Evolutionary conservation across 2,329 filamentous ascomycete genomes (phyloP).

Genomic region (Coniochaeta prunicola): DNA sequence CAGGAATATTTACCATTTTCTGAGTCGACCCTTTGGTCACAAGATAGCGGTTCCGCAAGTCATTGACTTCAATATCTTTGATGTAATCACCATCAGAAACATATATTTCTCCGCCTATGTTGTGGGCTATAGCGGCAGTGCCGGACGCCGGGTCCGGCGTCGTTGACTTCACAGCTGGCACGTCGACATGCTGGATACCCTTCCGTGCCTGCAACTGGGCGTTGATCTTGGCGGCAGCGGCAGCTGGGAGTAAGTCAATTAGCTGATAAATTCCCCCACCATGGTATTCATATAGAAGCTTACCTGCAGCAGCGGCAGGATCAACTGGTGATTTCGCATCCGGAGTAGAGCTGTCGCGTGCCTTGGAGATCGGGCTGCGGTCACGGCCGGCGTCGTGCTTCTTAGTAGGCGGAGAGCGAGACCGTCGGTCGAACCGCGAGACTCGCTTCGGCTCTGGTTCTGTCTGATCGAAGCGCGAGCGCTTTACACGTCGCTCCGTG

Average conservation of each 20-base stretch:
- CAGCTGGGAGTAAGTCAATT: slow-evolving; percentile 46
- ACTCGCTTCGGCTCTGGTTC: slow-evolving; percentile 69
- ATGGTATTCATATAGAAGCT: slow-evolving; percentile 13
- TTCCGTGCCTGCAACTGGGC: slow-evolving; percentile 79
- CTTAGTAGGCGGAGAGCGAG: slow-evolving; percentile 68
- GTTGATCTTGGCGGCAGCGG: slow-evolving; percentile 83
- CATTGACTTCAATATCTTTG: slow-evolving; percentile 98
- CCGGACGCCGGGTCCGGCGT: slow-evolving; percentile 32
- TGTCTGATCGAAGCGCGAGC: slow-evolving; percentile 90
- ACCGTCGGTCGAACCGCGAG: slow-evolving; percentile 87
- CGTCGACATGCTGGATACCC: slow-evolving; percentile 83
- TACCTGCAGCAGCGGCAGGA: slow-evolving; percentile 73
- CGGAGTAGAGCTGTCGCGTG: slow-evolving; percentile 27
- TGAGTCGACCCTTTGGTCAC: slow-evolving; percentile 95
- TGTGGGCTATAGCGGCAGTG: slow-evolving; percentile 32
- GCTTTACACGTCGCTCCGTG: slow-evolving; percentile 69
- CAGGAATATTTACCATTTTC: slow-evolving; percentile 96
- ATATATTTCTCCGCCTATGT: slow-evolving; percentile 82
- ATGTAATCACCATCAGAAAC: slow-evolving; percentile 96
- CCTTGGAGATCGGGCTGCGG: slow-evolving; percentile 64
- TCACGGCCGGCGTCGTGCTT: slow-evolving; percentile 66
- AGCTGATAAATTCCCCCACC: slow-evolving; percentile 1
- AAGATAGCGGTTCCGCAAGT: slow-evolving; percentile 91
- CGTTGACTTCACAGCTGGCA: slow-evolving; percentile 67
- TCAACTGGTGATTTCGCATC: slow-evolving; percentile 49